Evolutionary conservation across 2,329 filamentous ascomycete species (phyloP).

Genomic region (Botryotinia narcissicola): DNA sequence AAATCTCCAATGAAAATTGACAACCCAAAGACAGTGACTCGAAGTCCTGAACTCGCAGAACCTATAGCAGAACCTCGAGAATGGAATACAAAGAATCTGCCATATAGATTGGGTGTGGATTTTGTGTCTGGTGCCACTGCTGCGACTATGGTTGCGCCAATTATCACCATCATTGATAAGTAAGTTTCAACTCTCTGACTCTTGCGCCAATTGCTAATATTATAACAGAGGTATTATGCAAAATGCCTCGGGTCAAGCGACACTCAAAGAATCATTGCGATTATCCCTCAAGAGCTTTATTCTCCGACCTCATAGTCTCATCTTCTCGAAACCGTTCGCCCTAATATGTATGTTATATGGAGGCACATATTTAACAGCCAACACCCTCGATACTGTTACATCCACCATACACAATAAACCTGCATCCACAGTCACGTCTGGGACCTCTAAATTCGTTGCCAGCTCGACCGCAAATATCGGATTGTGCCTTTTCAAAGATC

Average conservation of each 20-base stretch:
- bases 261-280: conserved; percentile 58
- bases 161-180: conserved; percentile 88
- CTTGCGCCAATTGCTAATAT: conserved; percentile 24
- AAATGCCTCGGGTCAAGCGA: conserved; percentile 68
- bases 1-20: conserved; percentile 17
- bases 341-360: conserved; percentile 77
- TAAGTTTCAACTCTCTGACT: conserved; percentile 42
- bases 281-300: conserved; percentile 57
- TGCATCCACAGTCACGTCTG: conserved; percentile 65
- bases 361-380: conserved; percentile 86
- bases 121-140: conserved; percentile 66
- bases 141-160: conserved; percentile 72
- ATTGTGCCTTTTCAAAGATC: conserved; percentile 87
- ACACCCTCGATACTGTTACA: conserved; percentile 75
- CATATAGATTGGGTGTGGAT: conserved; percentile 65
- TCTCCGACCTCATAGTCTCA: conserved; percentile 56
- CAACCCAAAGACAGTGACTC: conserved; percentile 16
- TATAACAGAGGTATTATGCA: conserved; percentile 68
- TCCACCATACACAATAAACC: conserved; percentile 60
- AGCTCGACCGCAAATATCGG: conserved; percentile 81
- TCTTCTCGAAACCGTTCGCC: conserved; percentile 64
- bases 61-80: conserved; percentile 25
- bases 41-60: conserved; percentile 21
- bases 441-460: conserved; percentile 75
- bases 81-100: conserved; percentile 78